These are phyloP conservation scores for Ichthyophthirius multifiliis DNA, from an alignment of 169 alveolate species.

Conservation along the genomic window DNA sequence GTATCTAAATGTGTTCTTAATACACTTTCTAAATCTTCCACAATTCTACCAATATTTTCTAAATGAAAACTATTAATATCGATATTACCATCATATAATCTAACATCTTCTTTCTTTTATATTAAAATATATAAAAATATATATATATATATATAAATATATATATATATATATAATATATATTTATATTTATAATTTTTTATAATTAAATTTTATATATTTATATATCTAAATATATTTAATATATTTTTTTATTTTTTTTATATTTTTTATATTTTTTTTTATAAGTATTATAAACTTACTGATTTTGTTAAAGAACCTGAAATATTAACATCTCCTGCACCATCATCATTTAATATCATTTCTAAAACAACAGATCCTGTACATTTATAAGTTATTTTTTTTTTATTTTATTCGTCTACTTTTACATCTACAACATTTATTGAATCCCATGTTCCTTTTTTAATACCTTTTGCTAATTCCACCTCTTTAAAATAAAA, in stretches of 20 bases:
- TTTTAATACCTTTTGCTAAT: conserved; percentile 44
- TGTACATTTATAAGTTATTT: conserved; percentile 45
- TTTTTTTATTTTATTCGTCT: conserved; percentile 41
- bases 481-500: conserved; percentile 23
- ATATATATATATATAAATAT: neutral
- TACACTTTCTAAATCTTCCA: conserved; percentile 49
- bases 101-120: neutral
- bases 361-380: conserved; percentile 55
- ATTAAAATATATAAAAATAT: neutral
- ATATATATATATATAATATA: neutral
- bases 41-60: conserved; percentile 34
- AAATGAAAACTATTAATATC: neutral
- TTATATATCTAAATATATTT: neutral
- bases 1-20: conserved; percentile 51
- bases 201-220: neutral
- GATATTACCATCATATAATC: neutral
- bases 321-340: conserved; percentile 22
- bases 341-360: neutral
- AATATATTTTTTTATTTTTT: neutral
- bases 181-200: neutral
- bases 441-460: conserved; percentile 80
- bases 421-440: conserved; percentile 57
- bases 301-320: conserved; percentile 30
- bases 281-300: neutral
- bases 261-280: too few species aligned